These are phyloP conservation scores for Eimeria acervulina DNA, from an alignment of 169 alveolate species.

Conservation along the genomic window DNA sequence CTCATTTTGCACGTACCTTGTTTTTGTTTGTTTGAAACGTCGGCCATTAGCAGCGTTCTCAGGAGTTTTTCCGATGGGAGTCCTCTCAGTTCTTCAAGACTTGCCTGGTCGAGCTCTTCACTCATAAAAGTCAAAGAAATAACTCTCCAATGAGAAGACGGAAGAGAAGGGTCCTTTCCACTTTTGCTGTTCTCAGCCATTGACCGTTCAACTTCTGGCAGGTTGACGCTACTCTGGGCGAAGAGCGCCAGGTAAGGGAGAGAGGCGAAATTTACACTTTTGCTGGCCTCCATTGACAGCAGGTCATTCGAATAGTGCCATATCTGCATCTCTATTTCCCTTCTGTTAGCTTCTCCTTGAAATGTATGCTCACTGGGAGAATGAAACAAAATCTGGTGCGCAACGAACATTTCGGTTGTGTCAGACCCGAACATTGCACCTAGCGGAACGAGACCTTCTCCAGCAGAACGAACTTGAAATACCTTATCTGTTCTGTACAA, in stretches of 20 bases:
- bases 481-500: conserved; percentile 88
- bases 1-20: too few relatives aligned
- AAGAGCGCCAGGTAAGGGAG: conserved; percentile 78
- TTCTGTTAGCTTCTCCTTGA: conserved; percentile 91
- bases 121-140: conserved; percentile 92
- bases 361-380: conserved; percentile 94
- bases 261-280: conserved; percentile 76
- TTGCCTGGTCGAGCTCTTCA: conserved; percentile 90
- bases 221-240: conserved; percentile 80
- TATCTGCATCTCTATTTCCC: conserved; percentile 93
- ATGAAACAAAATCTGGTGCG: conserved; percentile 91
- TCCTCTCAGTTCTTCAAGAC: conserved; percentile 87
- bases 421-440: conserved; percentile 92
- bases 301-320: conserved; percentile 91
- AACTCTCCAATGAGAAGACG: conserved; percentile 89
- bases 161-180: conserved; percentile 70
- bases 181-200: conserved; percentile 16
- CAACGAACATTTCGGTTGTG: conserved; percentile 88
- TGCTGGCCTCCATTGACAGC: conserved; percentile 75
- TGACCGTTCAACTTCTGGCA: conserved; percentile 81
- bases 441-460: conserved; percentile 85
- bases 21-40: conserved; percentile 40
- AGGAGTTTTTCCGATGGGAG: conserved; percentile 92
- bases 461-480: conserved; percentile 88
- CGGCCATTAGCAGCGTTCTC: conserved; percentile 88